Evolutionary conservation across 2,329 filamentous ascomycete species (phyloP).

Genomic region (Emydomyces testavorans): DNA sequence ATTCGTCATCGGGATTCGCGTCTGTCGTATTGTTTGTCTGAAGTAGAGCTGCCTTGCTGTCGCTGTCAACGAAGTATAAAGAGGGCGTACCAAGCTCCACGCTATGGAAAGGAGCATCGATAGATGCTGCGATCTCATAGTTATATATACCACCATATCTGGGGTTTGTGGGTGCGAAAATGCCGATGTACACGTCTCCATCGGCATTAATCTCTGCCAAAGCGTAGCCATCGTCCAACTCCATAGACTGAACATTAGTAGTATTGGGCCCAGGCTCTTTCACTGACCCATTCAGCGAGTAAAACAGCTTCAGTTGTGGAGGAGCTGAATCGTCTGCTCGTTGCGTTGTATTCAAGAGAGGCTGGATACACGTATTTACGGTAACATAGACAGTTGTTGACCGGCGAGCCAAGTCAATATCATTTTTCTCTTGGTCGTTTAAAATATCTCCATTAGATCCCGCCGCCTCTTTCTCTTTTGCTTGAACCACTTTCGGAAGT

Average conservation of each 20-base stretch:
- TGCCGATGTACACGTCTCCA: conserved; percentile 61
- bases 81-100: conserved; percentile 43
- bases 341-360: conserved; percentile 43
- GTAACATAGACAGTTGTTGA: conserved; percentile 59
- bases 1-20: conserved; percentile 34
- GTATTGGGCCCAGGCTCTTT: conserved; percentile 53
- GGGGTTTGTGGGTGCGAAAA: conserved; percentile 58
- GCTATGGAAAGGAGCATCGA: conserved; percentile 63
- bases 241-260: conserved; percentile 32
- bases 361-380: conserved; percentile 75
- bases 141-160: conserved; percentile 58
- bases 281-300: conserved; percentile 56
- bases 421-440: conserved; percentile 18
- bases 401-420: conserved; percentile 21
- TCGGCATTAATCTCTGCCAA: conserved; percentile 50
- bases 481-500: conserved; percentile 10
- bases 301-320: conserved; percentile 65
- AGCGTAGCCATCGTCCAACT: conserved; percentile 58
- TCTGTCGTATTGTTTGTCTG: conserved; percentile 62
- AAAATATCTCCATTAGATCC: conserved; percentile 9
- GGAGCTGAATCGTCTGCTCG: conserved; percentile 37
- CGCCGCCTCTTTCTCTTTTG: conserved; percentile 21
- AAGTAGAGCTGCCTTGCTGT: conserved; percentile 65
- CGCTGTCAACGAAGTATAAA: conserved; percentile 73
- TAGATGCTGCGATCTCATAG: conserved; percentile 70